Evolutionary conservation across 2,329 filamentous ascomycete species (phyloP).

Genomic region (Colletotrichum trifolii): DNA sequence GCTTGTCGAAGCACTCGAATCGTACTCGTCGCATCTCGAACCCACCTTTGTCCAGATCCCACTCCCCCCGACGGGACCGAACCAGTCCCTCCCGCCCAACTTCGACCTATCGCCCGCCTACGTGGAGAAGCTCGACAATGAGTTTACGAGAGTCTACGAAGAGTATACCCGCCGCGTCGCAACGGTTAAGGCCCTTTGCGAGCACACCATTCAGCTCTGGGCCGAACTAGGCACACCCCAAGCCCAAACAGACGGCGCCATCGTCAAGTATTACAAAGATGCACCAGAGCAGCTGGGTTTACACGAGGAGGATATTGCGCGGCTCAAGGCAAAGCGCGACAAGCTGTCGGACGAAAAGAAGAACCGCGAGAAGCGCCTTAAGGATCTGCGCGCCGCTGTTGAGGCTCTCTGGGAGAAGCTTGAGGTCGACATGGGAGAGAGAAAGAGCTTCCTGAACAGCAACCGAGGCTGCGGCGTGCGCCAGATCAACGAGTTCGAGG

Average conservation of each 20-base stretch:
- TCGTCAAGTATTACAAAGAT: slow-evolving; percentile 90
- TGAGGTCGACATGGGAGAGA: slow-evolving; percentile 82
- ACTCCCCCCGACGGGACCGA: slow-evolving; percentile 83
- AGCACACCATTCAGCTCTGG: slow-evolving; percentile 94
- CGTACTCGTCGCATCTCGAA: slow-evolving; percentile 96
- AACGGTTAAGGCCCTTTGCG: slow-evolving; percentile 78
- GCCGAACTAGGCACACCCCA: slow-evolving; percentile 95
- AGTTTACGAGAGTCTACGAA: slow-evolving; percentile 95
- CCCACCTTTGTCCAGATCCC: slow-evolving; percentile 85
- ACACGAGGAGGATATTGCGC: slow-evolving; percentile 84
- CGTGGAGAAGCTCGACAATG: slow-evolving; percentile 84
- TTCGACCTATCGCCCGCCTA: slow-evolving; percentile 96
- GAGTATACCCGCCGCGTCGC: slow-evolving; percentile 89
- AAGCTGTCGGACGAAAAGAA: slow-evolving; percentile 91
- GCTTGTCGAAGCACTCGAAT: slow-evolving; percentile 91
- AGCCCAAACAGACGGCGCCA: slow-evolving; percentile 86
- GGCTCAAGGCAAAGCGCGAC: slow-evolving; percentile 79
- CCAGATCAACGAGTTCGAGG: slow-evolving; percentile 95
- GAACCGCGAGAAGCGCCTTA: slow-evolving; percentile 79
- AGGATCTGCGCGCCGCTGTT: slow-evolving; percentile 80
- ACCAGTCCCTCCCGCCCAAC: slow-evolving; percentile 79
- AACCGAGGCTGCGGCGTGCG: slow-evolving; percentile 93
- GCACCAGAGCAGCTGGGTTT: slow-evolving; percentile 93
- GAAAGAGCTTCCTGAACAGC: slow-evolving; percentile 84
- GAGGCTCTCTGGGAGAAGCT: slow-evolving; percentile 91